A percentile compares a stretch with the other conserved stretches of the same genome.
phyloP scores from a whole-genome alignment of 2,329 filamentous ascomycete genomes.

The Penicillium oxalicum region DNA sequence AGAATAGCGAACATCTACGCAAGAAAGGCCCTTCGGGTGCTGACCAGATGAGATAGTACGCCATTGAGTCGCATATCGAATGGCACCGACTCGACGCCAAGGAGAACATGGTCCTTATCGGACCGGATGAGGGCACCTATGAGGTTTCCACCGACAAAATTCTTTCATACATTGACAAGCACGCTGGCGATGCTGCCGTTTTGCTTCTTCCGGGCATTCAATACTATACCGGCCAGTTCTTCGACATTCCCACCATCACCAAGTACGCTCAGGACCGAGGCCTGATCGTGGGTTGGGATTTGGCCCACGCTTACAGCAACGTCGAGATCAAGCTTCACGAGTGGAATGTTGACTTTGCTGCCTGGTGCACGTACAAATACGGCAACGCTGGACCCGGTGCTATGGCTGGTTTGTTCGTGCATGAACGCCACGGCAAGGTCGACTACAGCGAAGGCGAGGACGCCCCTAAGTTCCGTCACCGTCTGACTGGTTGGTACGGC shows the following conservation, averaged over 20 bases:
- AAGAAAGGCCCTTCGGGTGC: no score
- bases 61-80: slow-evolving; percentile 70
- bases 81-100: slow-evolving; percentile 62
- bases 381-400: slow-evolving; percentile 76
- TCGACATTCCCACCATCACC: slow-evolving; percentile 75
- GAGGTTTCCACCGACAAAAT: slow-evolving; percentile 66
- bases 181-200: slow-evolving; percentile 65
- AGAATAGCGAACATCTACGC: no score
- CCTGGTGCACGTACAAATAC: slow-evolving; percentile 93
- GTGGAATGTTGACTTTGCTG: slow-evolving; percentile 85
- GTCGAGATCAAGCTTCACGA: slow-evolving; percentile 71
- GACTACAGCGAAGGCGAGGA: slow-evolving; percentile 38
- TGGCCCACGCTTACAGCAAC: slow-evolving; percentile 79
- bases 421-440: slow-evolving; percentile 59
- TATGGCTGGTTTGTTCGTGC: slow-evolving; percentile 73
- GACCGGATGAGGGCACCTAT: slow-evolving; percentile 51
- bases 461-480: slow-evolving; percentile 52
- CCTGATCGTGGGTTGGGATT: slow-evolving; percentile 74
- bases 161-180: slow-evolving; percentile 63
- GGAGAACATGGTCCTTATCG: slow-evolving; percentile 66
- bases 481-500: slow-evolving; percentile 79
- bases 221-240: slow-evolving; percentile 82
- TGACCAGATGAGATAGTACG: slow-evolving; percentile 52
- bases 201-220: slow-evolving; percentile 80
- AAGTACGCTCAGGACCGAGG: slow-evolving; percentile 63